These are phyloP conservation scores for Phytophthora cactorum DNA, from an alignment of 352 stramenopile species.

Conservation along the genomic window DNA sequence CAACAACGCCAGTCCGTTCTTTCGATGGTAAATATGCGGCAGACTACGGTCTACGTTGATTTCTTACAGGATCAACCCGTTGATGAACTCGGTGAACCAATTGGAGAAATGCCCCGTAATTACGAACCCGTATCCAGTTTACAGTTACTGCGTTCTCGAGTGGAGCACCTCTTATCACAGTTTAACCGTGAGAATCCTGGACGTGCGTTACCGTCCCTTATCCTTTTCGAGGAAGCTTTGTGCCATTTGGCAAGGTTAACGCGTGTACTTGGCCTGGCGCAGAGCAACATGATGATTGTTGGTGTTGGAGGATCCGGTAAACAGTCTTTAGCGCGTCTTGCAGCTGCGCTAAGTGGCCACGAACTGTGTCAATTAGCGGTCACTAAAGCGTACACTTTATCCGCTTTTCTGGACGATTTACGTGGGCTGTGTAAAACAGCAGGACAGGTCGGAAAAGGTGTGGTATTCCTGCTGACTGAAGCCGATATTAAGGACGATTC, in stretches of 20 bases:
- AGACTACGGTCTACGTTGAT: conserved; percentile 70
- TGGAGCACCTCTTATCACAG: conserved; percentile 67
- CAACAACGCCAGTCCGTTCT: conserved; percentile 12
- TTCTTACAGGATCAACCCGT: conserved; percentile 84
- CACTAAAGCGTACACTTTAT: conserved; percentile 89
- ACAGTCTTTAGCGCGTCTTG: conserved; percentile 81
- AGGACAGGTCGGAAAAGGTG: conserved; percentile 77
- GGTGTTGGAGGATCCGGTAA: conserved; percentile 91
- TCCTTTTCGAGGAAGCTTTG: conserved; percentile 93
- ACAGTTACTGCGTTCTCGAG: conserved; percentile 49
- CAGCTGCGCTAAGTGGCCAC: conserved; percentile 77
- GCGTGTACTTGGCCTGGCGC: conserved; percentile 76
- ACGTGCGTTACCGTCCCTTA: conserved; percentile 69
- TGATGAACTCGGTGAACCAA: conserved; percentile 84
- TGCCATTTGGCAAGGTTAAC: conserved; percentile 86
- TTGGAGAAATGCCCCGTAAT: conserved; percentile 80
- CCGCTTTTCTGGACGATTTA: conserved; percentile 89
- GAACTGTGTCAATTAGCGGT: conserved; percentile 88
- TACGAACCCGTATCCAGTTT: conserved; percentile 79
- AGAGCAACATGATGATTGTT: conserved; percentile 92
- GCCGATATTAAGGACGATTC: conserved; percentile 91
- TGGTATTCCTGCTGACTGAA: conserved; percentile 90
- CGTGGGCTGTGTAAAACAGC: conserved; percentile 83
- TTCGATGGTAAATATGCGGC: conserved; percentile 9
- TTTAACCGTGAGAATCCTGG: conserved; percentile 88